phyloP scores from a whole-genome alignment of 371 early-diverging fungal genomes.

The Mucor piriformis region DNA sequence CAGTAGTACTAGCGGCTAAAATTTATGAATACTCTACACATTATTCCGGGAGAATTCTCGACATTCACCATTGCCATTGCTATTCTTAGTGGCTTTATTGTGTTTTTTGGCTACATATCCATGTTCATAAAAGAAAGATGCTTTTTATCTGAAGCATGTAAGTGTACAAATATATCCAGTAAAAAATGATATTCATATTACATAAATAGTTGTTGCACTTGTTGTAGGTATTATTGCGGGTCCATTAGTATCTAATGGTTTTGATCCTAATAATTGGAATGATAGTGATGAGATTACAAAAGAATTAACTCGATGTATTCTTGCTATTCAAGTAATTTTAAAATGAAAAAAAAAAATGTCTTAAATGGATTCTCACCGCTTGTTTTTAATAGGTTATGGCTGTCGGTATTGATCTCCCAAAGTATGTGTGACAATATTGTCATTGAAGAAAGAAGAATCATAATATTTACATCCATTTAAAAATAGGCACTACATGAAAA shows the following conservation, averaged over 20 bases:
- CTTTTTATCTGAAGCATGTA: constrained; percentile 90
- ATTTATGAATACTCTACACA: constrained; percentile 11
- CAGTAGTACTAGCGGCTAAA: neutral
- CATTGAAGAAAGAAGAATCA: neutral
- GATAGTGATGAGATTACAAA: constrained; percentile 59
- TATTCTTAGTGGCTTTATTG: constrained; percentile 82
- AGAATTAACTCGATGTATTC: constrained; percentile 75
- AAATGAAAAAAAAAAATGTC: neutral
- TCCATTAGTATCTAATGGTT: constrained; percentile 64
- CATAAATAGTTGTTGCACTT: constrained; percentile 73
- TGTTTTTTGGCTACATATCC: constrained; percentile 87
- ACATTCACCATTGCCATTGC: constrained; percentile 56
- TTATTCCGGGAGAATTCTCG: constrained; percentile 54
- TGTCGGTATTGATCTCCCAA: constrained; percentile 82
- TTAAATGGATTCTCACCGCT: neutral
- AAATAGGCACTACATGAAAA: constrained; percentile 53
- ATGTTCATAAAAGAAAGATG: constrained; percentile 89
- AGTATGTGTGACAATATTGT: constrained; percentile 48
- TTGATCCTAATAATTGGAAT: constrained; percentile 62
- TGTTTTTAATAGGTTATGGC: constrained; percentile 71
- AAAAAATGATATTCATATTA: neutral
- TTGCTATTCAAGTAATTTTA: constrained; percentile 73
- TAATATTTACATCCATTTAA: neutral
- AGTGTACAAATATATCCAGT: no score
- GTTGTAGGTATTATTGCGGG: constrained; percentile 90